Percentiles rank a stretch among this genome's conserved stretches.
These are phyloP conservation scores for Podila epicladia DNA, from an alignment of 192 early-diverging fungal species.

Conservation along the genomic window DNA sequence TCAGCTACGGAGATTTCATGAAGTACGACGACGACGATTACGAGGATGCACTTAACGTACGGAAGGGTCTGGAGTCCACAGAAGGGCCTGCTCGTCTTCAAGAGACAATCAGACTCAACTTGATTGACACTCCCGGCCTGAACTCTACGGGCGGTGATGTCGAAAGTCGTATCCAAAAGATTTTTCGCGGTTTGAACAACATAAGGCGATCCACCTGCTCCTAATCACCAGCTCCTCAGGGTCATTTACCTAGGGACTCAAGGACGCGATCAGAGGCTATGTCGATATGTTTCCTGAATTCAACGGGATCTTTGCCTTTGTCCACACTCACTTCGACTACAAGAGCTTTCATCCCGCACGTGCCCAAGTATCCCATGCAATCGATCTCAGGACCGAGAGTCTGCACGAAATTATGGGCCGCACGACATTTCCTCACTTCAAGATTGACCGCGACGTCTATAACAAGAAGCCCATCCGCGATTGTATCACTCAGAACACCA, in stretches of 20 bases:
- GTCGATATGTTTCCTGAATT: conserved; percentile 21
- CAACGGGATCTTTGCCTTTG: conserved; percentile 17
- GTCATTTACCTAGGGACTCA: conserved; percentile 1
- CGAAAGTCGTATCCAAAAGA: background rate
- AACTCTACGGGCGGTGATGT: background rate
- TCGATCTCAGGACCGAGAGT: background rate
- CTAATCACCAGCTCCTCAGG: background rate
- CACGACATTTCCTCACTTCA: background rate
- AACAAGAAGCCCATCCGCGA: conserved; percentile 11
- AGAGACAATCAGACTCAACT: background rate
- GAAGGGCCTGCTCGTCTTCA: background rate
- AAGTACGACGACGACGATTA: conserved; percentile 2
- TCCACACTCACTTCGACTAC: conserved; percentile 22
- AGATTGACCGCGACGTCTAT: conserved; percentile 12
- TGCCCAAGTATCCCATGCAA: background rate
- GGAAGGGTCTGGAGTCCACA: background rate
- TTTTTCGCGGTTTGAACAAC: background rate
- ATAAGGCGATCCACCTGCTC: conserved; percentile 6
- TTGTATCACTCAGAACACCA: conserved; percentile 16
- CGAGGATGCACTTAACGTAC: background rate
- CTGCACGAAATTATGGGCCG: conserved; percentile 14
- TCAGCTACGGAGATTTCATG: background rate
- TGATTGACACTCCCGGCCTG: conserved; percentile 1
- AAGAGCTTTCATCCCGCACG: background rate
- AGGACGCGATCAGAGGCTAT: conserved; percentile 7